Evolutionary conservation across 345 rosid species (phyloP), one percentile per base, ranked within the genome.

Genomic region (Nasturtium officinale): DNA sequence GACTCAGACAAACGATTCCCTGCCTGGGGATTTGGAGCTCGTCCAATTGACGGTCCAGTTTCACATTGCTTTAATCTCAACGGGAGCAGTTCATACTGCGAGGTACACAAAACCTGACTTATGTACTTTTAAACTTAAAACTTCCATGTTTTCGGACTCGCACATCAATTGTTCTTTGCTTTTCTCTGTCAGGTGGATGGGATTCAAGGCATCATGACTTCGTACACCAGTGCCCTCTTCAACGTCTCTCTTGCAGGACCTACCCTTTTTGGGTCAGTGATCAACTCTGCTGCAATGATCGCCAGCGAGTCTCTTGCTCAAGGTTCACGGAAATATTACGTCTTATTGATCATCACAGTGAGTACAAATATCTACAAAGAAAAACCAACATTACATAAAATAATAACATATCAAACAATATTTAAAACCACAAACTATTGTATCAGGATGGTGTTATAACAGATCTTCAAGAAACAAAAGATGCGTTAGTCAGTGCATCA

Each of bases 11-110:
- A 81, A 77, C 97, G 85, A 55, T 93, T 87, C 86, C 91, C 96
- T 64, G 96, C 97, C 12, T 93, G 98, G 98, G 97, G 98, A 43
- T 93, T 93, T 53, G 98, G 98, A 69, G 98, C 98, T 73, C 88
- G 97, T 57, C 98, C 98, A 26, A 93, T 93, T 18, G 98, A 93
- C 52, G 85, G 86, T 71, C 97, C 95, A 28, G 97, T 93, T 71
- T 89, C 88, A 28, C 98, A 93, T 85, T 89, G 96, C 80, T 93
- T 93, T 81, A 93, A 84, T 86, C 80, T 93, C 79, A 93, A 83
- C 11, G 98, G 98, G 72, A 90, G 94, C 83, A 87, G 72, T 64
- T 78, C 77, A 66, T 80, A 89, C 79, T 83, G 82, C 67, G 98
- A 89, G 96, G 98, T 93, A 50, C 48, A 69, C 50, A 43, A 23